These are phyloP conservation scores for Monilinia aucupariae DNA, from an alignment of 2,329 filamentous ascomycete genomes.

Conservation along the genomic window DNA sequence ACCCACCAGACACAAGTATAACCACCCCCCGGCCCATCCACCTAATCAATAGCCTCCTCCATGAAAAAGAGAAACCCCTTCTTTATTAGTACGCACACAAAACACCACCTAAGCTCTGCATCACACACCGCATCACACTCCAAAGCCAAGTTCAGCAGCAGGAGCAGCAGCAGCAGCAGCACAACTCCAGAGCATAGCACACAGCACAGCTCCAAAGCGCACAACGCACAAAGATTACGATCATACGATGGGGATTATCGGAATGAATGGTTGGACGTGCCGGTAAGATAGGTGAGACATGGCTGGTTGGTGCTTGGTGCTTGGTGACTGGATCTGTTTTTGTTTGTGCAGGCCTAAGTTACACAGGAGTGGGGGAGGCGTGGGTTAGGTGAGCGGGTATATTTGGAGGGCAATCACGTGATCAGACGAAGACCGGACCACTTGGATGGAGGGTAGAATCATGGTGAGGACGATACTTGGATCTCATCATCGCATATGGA, in stretches of 20 bases:
- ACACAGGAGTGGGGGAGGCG: not conserved
- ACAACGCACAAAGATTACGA: not conserved
- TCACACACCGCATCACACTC: no score
- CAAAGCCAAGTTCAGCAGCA: no score
- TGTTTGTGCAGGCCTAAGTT: no score
- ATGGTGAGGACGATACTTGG: no score
- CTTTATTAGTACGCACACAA: not conserved
- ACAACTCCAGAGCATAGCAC: not conserved
- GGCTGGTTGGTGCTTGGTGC: not conserved
- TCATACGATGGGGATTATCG: conserved; percentile 12
- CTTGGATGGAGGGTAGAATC: no score
- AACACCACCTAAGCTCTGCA: not conserved
- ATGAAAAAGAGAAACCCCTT: no score
- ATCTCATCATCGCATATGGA: no score
- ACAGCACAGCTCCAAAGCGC: not conserved
- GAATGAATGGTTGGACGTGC: conserved; percentile 2
- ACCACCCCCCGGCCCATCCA: no score
- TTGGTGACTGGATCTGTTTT: not conserved
- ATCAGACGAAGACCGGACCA: not conserved
- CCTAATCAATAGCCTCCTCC: no score
- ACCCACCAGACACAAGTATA: no score
- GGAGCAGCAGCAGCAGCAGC: no score
- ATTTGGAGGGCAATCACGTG: not conserved
- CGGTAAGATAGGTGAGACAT: not conserved
- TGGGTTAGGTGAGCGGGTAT: conserved; percentile 4